Evolutionary conservation across 2,329 filamentous ascomycete species (phyloP), one percentile per base, ranked within the genome.

Genomic region (Pseudogymnoascus sp.): DNA sequence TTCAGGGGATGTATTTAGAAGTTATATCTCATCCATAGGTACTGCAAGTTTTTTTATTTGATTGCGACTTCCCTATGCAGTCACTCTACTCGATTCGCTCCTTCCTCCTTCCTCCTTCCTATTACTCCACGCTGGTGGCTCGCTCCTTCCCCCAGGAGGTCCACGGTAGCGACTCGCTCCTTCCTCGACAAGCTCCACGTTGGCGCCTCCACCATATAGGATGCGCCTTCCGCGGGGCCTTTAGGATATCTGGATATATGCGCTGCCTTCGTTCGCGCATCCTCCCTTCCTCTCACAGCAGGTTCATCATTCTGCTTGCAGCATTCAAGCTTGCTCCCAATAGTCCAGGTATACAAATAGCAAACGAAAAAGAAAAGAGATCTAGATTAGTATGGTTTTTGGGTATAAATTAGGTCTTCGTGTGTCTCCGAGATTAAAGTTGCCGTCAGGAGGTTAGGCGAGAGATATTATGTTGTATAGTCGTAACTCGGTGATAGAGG

Each of bases 331-430:
- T 18, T 25, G 50, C 50, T 56, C 28, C 50, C 28, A 56, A 33
- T 33, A 56, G 10, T 33, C 50, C 25, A 33, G n/a, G 50, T 56
- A 56, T 56, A 56, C 50, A 56, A 56, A 56, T 56, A 56, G 50
- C 50, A 33, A 56, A 31, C 4, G 11, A 33, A 33, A 56, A 56
- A 21, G 25, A 56, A 56, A 56, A 33, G 16, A 18, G 2, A 14
- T 31, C 16, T 56, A 56, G 50, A 56, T 56, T 56, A 56, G 25
- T 33, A 56, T 56, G 50, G 16, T 18, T 56, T 18, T 56, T 33
- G 50, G 50, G 50, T 56, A 56, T 56, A 56, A 56, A 56, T 56
- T 56, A 31, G 25, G 5, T 33, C 25, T 18, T 33, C 33, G 44
- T 44, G 40, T n/a, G 37, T 44, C 50, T 33, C 47, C 33, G 25